Evolutionary conservation across 2,329 filamentous ascomycete species (phyloP), one percentile per base, ranked within the genome.

Genomic region (Huntiella abstrusa): DNA sequence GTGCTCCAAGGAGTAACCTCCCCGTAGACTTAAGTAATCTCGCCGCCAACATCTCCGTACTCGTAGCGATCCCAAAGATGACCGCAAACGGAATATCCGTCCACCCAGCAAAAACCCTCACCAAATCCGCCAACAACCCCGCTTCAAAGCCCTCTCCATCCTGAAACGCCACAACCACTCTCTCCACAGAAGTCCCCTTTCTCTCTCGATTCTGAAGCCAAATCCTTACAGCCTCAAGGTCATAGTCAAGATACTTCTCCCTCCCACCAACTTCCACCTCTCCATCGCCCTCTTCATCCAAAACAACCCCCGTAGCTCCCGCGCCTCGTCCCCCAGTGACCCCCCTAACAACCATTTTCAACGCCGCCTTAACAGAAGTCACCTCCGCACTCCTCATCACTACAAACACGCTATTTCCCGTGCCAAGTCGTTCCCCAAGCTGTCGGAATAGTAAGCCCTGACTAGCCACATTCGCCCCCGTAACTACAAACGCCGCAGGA

Each of bases 91-190:
- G 80, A 41, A 91, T 81, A 52, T 82, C 73, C 6, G 74, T 70
- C 81, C 83, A 91, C 3, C 66, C 67, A 48, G 62, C 64, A 50
- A 88, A 69, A 4, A 87, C 67, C 34, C 69, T 66, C 40, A 88
- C 70, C 33, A 85, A 57, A 49, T 88, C 82, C 1, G 76, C 77
- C 10, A 92, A 62, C n/a, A 91, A 60, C 28, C 64, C 64, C 41
- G 74, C 74, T 54, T 87, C 83, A 56, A 91, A 87, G 0, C 79
- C 83, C 60, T 91, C 84, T 51, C 81, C 85, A 55, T 91, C 83
- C 57, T 86, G 79, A 49, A 91, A 76, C 0, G 80, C 75, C 42
- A 92, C 65, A 44, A 84, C 70, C 7, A 88, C 70, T 53, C 75
- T 74, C 36, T 70, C 61, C 28, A 69, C 69, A 11, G 37, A 34